These are phyloP conservation scores for Chiua virens DNA, from an alignment of 768 basidiomycete genomes.

Conservation along the genomic window DNA sequence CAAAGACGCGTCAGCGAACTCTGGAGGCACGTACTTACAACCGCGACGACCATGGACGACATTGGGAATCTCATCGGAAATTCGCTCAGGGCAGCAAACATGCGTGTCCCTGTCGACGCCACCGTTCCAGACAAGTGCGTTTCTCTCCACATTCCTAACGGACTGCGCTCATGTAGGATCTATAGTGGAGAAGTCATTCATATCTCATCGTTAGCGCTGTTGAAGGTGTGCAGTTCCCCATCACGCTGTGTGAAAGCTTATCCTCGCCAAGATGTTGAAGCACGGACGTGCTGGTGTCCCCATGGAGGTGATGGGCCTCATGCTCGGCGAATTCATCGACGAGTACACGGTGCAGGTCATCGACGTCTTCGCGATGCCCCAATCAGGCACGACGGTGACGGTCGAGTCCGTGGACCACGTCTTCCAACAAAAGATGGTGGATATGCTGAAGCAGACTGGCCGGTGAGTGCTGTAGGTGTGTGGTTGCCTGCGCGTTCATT, in stretches of 20 bases:
- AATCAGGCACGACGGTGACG: slow-evolving; percentile 94
- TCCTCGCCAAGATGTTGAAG: slow-evolving; percentile 85
- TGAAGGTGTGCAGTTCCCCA: slow-evolving; percentile 65
- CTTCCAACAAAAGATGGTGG: slow-evolving; percentile 97
- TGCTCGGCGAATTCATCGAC: slow-evolving; percentile 98
- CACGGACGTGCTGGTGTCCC: slow-evolving; percentile 98
- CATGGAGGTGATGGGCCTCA: slow-evolving; percentile 99
- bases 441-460: slow-evolving; percentile 99
- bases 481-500: not conserved
- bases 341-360: slow-evolving; percentile 94
- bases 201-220: slow-evolving; percentile 93
- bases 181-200: slow-evolving; percentile 90
- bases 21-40: not conserved
- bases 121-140: slow-evolving; percentile 76
- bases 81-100: slow-evolving; percentile 44
- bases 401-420: slow-evolving; percentile 99
- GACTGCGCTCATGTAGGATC: slow-evolving; percentile 3
- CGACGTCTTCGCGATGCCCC: slow-evolving; percentile 99
- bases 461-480: slow-evolving; percentile 52
- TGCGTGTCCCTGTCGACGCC: slow-evolving; percentile 44
- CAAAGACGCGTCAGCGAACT: slow-evolving; percentile 42
- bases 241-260: not conserved
- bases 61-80: slow-evolving; percentile 60
- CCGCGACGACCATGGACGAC: slow-evolving; percentile 25
- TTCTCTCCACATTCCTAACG: not conserved